phyloP scores from a whole-genome alignment of 495 filamentous ascomycete genomes.

The Aspergillus cavernicola region DNA sequence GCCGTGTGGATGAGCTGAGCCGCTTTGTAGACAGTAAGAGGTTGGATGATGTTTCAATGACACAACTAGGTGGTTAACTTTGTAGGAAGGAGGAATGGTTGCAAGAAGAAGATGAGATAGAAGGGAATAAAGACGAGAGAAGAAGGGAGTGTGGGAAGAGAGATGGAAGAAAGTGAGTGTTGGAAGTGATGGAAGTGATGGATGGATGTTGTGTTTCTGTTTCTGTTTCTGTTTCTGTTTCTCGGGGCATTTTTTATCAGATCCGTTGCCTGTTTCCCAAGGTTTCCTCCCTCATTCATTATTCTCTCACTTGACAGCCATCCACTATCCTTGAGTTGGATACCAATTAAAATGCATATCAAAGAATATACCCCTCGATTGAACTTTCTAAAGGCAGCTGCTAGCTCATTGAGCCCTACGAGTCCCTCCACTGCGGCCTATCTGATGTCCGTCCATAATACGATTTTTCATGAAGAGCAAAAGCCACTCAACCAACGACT shows the following conservation, averaged over 20 bases:
- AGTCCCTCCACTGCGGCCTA: constrained; percentile 49
- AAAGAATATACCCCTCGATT: constrained; percentile 33
- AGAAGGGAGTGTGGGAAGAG: background rate
- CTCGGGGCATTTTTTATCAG: constrained; percentile 1
- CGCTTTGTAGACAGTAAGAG: too few species aligned
- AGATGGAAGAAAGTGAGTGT: background rate
- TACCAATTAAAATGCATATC: constrained; percentile 38
- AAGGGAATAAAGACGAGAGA: background rate
- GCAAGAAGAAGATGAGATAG: background rate
- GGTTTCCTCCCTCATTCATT: background rate
- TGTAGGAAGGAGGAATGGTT: background rate
- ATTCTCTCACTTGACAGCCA: too few species aligned
- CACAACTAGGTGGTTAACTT: background rate
- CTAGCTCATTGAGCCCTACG: constrained; percentile 31
- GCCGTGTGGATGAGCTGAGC: background rate
- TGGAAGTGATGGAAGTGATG: background rate
- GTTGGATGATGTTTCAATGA: too few species aligned
- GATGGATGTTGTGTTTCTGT: constrained; percentile 1
- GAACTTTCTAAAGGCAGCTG: constrained; percentile 45
- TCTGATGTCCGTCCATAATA: constrained; percentile 41
- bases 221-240: background rate
- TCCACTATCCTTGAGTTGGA: too few species aligned
- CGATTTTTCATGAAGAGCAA: constrained; percentile 36
- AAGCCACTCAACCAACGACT: constrained; percentile 36
- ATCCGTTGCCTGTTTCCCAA: constrained; percentile 1